Conservation (phyloP, 2,329 filamentous ascomycete species). For the Paraphoma chrysanthemicola region DNA sequence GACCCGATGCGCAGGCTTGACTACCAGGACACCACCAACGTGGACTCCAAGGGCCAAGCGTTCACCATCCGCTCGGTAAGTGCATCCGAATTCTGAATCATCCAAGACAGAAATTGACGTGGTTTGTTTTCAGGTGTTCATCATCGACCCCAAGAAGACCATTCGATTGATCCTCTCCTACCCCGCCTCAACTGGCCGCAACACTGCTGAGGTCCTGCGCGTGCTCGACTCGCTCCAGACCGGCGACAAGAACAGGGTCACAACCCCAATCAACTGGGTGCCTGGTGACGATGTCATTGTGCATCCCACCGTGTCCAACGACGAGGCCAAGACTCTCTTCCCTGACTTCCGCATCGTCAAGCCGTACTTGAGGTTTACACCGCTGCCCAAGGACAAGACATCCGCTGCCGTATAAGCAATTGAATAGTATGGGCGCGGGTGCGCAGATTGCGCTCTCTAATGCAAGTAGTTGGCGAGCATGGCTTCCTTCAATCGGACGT, state of each 20-base stretch:
- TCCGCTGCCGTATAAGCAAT: slow-evolving; percentile 45
- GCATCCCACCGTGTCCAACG: slow-evolving; percentile 64
- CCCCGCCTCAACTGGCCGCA: slow-evolving; percentile 66
- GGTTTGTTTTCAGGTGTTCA: slow-evolving; percentile 54
- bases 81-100: background rate
- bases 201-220: slow-evolving; percentile 61
- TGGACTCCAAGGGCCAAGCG: slow-evolving; percentile 63
- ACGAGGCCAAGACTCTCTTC: slow-evolving; percentile 65
- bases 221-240: slow-evolving; percentile 61
- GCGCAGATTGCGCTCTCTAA: slow-evolving; percentile 5
- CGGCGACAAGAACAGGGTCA: slow-evolving; percentile 66
- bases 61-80: slow-evolving; percentile 67
- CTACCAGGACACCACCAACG: slow-evolving; percentile 64
- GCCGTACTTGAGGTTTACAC: slow-evolving; percentile 67
- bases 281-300: slow-evolving; percentile 68
- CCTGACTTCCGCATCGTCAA: slow-evolving; percentile 68
- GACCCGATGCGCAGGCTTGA: slow-evolving; percentile 50
- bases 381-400: slow-evolving; percentile 65
- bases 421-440: background rate
- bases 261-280: slow-evolving; percentile 69
- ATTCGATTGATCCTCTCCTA: slow-evolving; percentile 69
- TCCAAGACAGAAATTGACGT: background rate
- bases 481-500: background rate
- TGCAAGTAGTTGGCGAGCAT: background rate
- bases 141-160: slow-evolving; percentile 70